phyloP scores from a whole-genome alignment of 257 asterid genomes.

The Echium plantagineum region DNA sequence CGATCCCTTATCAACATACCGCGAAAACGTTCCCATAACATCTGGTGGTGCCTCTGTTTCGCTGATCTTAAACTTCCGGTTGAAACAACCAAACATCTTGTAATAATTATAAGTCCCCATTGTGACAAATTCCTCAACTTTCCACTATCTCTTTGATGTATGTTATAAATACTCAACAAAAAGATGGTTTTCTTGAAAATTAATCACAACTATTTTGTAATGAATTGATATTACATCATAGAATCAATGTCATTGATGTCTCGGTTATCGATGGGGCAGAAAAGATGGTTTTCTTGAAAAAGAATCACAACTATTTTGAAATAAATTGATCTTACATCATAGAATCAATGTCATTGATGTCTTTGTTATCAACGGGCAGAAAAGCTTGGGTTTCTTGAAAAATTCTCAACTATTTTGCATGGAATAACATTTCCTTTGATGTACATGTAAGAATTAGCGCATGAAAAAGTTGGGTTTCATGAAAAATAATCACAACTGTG shows the following conservation, averaged over 20 bases:
- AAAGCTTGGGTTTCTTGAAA: too few relatives aligned
- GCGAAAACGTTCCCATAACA: conserved; percentile 53
- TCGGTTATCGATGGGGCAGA: too few relatives aligned
- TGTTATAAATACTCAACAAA: background rate
- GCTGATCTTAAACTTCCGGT: conserved; percentile 84
- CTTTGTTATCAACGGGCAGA: too few relatives aligned
- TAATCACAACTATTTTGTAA: background rate
- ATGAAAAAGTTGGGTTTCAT: too few relatives aligned
- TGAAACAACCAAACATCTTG: conserved; percentile 86
- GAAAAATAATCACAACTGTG: too few relatives aligned
- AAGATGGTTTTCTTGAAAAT: background rate
- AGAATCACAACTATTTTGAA: background rate
- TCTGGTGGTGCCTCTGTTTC: conserved; percentile 90
- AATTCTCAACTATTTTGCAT: too few relatives aligned
- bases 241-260: too few relatives aligned
- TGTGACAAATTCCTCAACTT: background rate
- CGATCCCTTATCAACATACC: conserved; percentile 40
- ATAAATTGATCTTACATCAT: too few relatives aligned
- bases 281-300: background rate
- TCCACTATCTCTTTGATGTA: background rate
- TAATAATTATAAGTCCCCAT: conserved; percentile 92
- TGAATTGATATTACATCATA: too few relatives aligned
- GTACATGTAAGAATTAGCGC: too few relatives aligned
- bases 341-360: too few relatives aligned
- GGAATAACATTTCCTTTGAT: too few relatives aligned